These are phyloP conservation scores for Kodamaea sp. DNA, from an alignment of 1,139 yeast species.

Conservation along the genomic window DNA sequence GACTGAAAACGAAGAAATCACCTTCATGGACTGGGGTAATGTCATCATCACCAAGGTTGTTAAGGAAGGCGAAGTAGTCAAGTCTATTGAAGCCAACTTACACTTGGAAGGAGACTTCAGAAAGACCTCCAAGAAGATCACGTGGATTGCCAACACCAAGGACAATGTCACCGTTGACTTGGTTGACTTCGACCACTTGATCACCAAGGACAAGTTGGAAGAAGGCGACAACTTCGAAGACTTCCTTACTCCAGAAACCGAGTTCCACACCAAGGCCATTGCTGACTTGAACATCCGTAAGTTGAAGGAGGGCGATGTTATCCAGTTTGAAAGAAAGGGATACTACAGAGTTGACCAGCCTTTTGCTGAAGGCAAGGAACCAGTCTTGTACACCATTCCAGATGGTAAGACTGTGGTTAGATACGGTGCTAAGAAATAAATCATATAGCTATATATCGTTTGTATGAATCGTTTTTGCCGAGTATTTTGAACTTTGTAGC, in stretches of 20 bases:
- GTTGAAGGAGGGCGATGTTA: slow-evolving; percentile 81
- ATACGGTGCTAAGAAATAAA: slow-evolving; percentile 67
- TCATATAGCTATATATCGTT: slow-evolving; percentile 1
- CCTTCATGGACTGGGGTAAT: slow-evolving; percentile 99
- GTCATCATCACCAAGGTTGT: slow-evolving; percentile 73
- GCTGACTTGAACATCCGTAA: slow-evolving; percentile 80
- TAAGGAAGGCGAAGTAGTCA: slow-evolving; percentile 55
- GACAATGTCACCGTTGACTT: slow-evolving; percentile 73
- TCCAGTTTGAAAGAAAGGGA: slow-evolving; percentile 97
- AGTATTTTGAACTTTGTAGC: too few relatives aligned
- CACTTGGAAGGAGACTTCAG: slow-evolving; percentile 97
- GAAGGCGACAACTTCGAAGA: slow-evolving; percentile 95
- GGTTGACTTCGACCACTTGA: slow-evolving; percentile 92
- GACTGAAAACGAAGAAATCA: slow-evolving; percentile 79
- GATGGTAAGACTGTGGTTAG: slow-evolving; percentile 90
- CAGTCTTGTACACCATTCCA: slow-evolving; percentile 89
- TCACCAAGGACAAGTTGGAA: slow-evolving; percentile 93
- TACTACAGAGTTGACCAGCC: slow-evolving; percentile 82
- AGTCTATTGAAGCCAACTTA: slow-evolving; percentile 72
- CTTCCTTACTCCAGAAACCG: slow-evolving; percentile 85
- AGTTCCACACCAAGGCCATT: slow-evolving; percentile 74
- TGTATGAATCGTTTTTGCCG: neutral
- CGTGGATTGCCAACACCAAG: slow-evolving; percentile 89
- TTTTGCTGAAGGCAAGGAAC: slow-evolving; percentile 58
- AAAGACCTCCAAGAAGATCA: slow-evolving; percentile 91